Evolutionary conservation across 805 yeast genomes (phyloP), one percentile per base, ranked within the genome.

Genomic region (Wickerhamomyces kurtzmanii): DNA sequence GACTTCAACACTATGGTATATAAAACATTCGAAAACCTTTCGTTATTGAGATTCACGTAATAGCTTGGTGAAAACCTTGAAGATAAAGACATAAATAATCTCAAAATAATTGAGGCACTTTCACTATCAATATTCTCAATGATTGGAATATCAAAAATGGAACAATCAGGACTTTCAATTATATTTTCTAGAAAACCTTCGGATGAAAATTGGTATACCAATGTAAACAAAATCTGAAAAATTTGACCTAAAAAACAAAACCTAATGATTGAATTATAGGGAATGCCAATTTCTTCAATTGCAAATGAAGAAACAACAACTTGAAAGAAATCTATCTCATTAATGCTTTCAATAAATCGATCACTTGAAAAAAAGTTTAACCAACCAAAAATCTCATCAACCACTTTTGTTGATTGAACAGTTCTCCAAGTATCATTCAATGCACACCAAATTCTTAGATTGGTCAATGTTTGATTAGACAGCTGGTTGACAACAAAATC

Each of bases 381-480:
- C 22, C 45, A 49, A 4, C 68, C 60, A 15, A 52, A 23, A 4
- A 40, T 20, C 34, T 51, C 47, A 14, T 42, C 40, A 13, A 39
- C 28, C 26, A 33, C 7, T 18, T 37, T 37, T 5, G 35, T 36
- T 1, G 45, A 33, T 24, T 28, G 11, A 23, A 23, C 16, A 11
- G 30, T 31, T 15, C 22, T 17, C 30, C 33, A 24, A 0, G 36
- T 33, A 17, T 32, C 46, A 31, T 38, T 54, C 38, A 47, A 49
- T 29, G 68, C 73, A 5, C 51, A 37, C 24, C 61, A 40, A 3
- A 69, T 64, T 31, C 91, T 54, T 31, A 85, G 49, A 11, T 76
- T 65, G 2, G 80, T 61, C 24, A 82, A 39, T 2, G 66, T 51
- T 35, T 79, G 85, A 39, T 73, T 68, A 0, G 84, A 68, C 4